Evolutionary conservation across 2,329 filamentous ascomycete genomes (phyloP), one percentile per base, ranked within the genome.

Genomic region (Aspergillus thermomutatus): DNA sequence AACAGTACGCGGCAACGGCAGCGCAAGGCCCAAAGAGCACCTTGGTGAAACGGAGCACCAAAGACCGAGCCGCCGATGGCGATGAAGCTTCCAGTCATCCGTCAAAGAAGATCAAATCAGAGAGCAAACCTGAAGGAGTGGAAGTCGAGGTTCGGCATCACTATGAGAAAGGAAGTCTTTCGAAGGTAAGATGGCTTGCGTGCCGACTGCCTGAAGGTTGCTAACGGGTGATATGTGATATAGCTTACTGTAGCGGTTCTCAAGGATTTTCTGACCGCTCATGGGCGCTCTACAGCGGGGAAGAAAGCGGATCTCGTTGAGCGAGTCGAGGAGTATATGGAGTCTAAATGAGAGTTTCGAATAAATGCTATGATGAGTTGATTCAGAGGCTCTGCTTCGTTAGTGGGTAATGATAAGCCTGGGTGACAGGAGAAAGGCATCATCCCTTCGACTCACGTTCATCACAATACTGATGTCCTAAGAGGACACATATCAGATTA

Each of bases 261-360:
- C 37, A 82, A 79, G 57, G 74, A 75, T 1, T 82, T 80, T 62
- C 66, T 81, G 19, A 66, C 63, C n/a, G 57, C 66, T 4, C 77
- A 80, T 55, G 74, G 76, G 46, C 68, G 81, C 17, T 66, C 73
- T 27, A 64, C 67, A 9, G 66, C 71, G 23, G 79, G 80, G 2
- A 82, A 80, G 63, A 83, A 83, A 60, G 77, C 73, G 5, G 80
- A 81, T 56, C 69, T 82, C 31, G 68, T 82, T n/a, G 79, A 81
- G 41, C 70, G 74, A 40, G 73, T 82, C 31, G 79, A 82, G 58
- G 74, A 75, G 54, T 76, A 71, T 59, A 77, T 81, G 53, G 79
- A 82, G 60, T 64, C 66, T 49, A 80, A 79, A 57, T 75, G 54
- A 66, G 51, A 27, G 31, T 19, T 6, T 43, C 4, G 27, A 11